These are phyloP conservation scores for Jackrogersella multiformis DNA, from an alignment of 495 filamentous ascomycete species.

Conservation along the genomic window DNA sequence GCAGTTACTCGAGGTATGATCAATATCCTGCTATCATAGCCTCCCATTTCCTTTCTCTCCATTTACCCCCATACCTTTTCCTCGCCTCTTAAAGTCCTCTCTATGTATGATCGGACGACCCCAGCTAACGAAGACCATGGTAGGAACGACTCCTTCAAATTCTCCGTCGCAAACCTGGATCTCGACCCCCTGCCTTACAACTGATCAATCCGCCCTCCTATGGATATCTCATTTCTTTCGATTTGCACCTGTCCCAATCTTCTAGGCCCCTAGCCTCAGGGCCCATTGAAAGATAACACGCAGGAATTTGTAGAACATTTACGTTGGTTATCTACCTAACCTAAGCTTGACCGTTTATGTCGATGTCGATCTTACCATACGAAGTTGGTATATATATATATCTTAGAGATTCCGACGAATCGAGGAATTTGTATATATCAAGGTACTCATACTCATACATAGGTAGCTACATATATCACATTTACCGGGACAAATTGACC, in stretches of 20 bases:
- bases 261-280: not conserved
- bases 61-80: not conserved
- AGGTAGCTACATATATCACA: too few species aligned
- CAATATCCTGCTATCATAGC: not conserved
- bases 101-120: not conserved
- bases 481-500: too few species aligned
- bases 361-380: not conserved
- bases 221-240: not conserved
- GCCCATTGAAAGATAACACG: not conserved
- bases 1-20: conserved; percentile 72
- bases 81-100: not conserved
- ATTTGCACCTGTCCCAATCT: not conserved
- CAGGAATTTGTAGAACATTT: not conserved
- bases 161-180: conserved; percentile 77
- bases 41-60: not conserved
- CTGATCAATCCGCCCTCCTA: not conserved
- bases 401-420: not conserved
- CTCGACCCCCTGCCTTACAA: conserved; percentile 74
- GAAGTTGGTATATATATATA: not conserved
- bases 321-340: not conserved
- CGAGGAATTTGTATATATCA: not conserved
- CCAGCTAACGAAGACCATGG: not conserved
- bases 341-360: not conserved
- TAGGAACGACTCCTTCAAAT: conserved; percentile 80
- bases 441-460: not conserved